Base-by-base conservation (phyloP, 768 basidiomycete genomes). In the Polyporus arcularius region DNA sequence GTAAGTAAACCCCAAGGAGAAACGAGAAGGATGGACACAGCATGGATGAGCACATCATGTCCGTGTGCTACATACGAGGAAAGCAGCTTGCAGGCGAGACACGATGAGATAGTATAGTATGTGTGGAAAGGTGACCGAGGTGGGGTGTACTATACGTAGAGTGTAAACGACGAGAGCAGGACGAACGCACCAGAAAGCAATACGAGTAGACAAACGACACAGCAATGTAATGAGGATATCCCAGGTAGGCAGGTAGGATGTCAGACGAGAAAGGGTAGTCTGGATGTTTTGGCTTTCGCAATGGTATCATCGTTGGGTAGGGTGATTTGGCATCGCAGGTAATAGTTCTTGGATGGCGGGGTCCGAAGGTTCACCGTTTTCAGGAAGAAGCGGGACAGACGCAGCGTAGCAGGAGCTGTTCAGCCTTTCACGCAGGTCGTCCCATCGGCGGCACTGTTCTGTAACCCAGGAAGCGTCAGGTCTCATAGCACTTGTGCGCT, bases 401-500 rank as follows among this genome's bases (percentile, higher is more conserved):
- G 82, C 82, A 38, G 72, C 64, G 47, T 72, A 71, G 62, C 84
- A 87, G 31, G 84, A 83, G 52, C 65, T 70, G 12, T 65, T 68
- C 26, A 88, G 72, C 47, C 76, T 76, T 62, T 79, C 74, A 30
- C 81, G 81, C 14, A 89, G 73, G 31, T 63, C 61, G 30, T 77
- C 74, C 63, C 84, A 83, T 21, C 79, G 77, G 48, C 71, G 68
- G 52, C 84, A 75, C 79, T 85, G 84, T 63, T 81, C 87, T 86
- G 57, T 16, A 39, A 51, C 4, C 7, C 45, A 18, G 8, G 31
- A 18, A 11, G 32, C 53, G 60, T 68, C 61, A 65, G 64, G 45
- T 47, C 48, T 32, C 30, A 42, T 15, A 39, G 39, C 15, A 28
- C 21, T 9, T 31, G 8, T 26, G 39, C 28, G 32, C 31, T 15